phyloP scores from a whole-genome alignment of 108 stramenopile genomes.

The Mediolabrus comicus region DNA sequence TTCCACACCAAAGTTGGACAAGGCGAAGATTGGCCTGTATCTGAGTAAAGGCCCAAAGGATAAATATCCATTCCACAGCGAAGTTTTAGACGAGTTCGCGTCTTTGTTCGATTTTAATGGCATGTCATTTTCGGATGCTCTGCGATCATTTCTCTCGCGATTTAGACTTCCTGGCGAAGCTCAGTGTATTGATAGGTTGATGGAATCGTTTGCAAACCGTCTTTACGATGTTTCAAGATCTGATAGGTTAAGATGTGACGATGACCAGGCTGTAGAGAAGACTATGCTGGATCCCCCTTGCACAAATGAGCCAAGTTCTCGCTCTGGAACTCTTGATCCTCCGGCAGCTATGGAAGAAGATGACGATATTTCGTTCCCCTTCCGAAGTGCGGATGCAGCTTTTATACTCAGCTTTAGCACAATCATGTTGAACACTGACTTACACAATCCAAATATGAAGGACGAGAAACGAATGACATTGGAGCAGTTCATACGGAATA shows the following conservation, averaged over 20 bases:
- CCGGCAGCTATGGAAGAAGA: conserved; percentile 23
- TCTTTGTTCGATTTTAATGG: conserved; percentile 75
- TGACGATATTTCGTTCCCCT: conserved; percentile 38
- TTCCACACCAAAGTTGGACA: conserved; percentile 87
- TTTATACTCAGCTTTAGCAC: conserved; percentile 92
- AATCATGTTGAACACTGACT: conserved; percentile 94
- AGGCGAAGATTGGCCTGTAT: conserved; percentile 85
- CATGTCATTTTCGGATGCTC: conserved; percentile 74
- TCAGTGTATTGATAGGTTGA: conserved; percentile 95
- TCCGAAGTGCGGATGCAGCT: conserved; percentile 88
- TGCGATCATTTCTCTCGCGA: conserved; percentile 78
- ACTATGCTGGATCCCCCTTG: conserved; percentile 40
- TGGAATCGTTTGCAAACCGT: conserved; percentile 92
- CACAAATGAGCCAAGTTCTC: conserved; percentile 3
- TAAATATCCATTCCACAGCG: conserved; percentile 86
- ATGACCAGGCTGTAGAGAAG: conserved; percentile 25
- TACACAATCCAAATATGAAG: conserved; percentile 88
- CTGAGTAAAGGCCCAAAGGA: conserved; percentile 88
- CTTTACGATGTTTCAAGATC: conserved; percentile 60
- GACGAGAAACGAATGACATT: conserved; percentile 90
- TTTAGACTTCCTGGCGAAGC: conserved; percentile 97
- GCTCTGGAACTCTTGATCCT: conserved; percentile 25
- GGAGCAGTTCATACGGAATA: conserved; percentile 91
- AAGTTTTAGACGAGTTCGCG: conserved; percentile 70
- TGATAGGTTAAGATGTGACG: neutral